Base-by-base conservation (phyloP, 169 alveolate species). In the Plasmodium knowlesi region DNA sequence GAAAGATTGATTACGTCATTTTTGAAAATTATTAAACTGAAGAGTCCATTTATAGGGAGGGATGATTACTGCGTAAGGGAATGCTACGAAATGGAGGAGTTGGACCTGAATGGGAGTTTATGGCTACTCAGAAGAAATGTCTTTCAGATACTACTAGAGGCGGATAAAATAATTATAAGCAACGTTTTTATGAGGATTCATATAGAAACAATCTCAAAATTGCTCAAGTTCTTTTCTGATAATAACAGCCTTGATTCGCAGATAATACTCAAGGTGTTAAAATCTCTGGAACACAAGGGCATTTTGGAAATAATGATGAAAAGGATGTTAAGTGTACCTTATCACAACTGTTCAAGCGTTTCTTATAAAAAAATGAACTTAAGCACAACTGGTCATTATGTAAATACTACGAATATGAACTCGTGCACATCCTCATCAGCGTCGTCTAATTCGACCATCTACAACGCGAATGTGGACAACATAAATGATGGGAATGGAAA, bases 291-390 rank as follows among this genome's bases (percentile, higher is more conserved):
- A 82, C 46, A 80, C 22, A 91, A 91, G 83, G 95, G 95, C 10
- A 91, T 91, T 91, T 91, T 91, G 61, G 95, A 82, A 70, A 91
- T 91, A 32, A 91, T 91, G 92, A 80, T 91, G 92, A 91, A 91
- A 81, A 79, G 95, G 37, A 81, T 91, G 95, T 43, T 91, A 61
- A 76, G 95, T 91, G 71, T 78, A 16, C 92, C 95, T 3, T 72
- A 41, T 82, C 34, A 82, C 22, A 74, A 61, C n/a, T 22, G 70
- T 78, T 81, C 74, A 10, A 72, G 54, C 22, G 82, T 46, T 1
- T 10, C 30, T 80, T 83, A 70, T 70, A 54, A 37, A n/a, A 37
- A 54, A 34, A 43, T 4, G 37, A 50, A 74, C 53, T 0, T 37
- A 16, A 30, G 57, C 25, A 2, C 73, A 43, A 85, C 50, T 8